A percentile compares a stretch with the other conserved stretches of the same genome.
phyloP scores from a whole-genome alignment of 306 rosid genomes.

The Morella rubra region DNA sequence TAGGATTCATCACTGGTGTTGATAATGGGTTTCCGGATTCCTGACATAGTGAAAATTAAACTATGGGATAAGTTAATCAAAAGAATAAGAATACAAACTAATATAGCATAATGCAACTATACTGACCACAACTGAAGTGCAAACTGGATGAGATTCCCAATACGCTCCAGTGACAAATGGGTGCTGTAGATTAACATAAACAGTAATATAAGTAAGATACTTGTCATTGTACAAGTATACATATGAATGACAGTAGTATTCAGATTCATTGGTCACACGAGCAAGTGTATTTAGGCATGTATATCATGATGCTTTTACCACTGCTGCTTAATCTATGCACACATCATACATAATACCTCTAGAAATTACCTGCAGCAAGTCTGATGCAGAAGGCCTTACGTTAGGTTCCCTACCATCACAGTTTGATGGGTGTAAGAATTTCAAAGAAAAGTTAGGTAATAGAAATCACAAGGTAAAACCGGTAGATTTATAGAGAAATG shows the following conservation, averaged over 20 bases:
- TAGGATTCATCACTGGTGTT: slow-evolving; percentile 48
- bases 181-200: slow-evolving; percentile 58
- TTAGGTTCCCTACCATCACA: slow-evolving; percentile 84
- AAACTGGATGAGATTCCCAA: slow-evolving; percentile 48
- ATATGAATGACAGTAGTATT: slow-evolving; percentile 2
- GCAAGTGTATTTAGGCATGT: not conserved
- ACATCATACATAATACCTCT: slow-evolving; percentile 6
- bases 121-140: slow-evolving; percentile 62
- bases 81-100: slow-evolving; percentile 23
- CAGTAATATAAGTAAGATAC: slow-evolving; percentile 16
- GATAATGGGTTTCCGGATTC: slow-evolving; percentile 53
- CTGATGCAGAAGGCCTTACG: slow-evolving; percentile 74
- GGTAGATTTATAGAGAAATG: not conserved
- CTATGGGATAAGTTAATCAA: slow-evolving; percentile 17
- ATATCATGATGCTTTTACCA: not conserved
- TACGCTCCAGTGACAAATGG: slow-evolving; percentile 69
- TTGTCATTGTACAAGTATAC: not conserved
- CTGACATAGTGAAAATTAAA: slow-evolving; percentile 38
- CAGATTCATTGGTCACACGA: not conserved
- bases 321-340: slow-evolving; percentile 4
- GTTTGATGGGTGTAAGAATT: slow-evolving; percentile 17
- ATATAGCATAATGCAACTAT: slow-evolving; percentile 20
- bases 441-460: not conserved
- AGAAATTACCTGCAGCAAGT: slow-evolving; percentile 67
- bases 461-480: not conserved